These are phyloP conservation scores for Euphorbia lathyris DNA, from an alignment of 345 rosid genomes.

Conservation along the genomic window DNA sequence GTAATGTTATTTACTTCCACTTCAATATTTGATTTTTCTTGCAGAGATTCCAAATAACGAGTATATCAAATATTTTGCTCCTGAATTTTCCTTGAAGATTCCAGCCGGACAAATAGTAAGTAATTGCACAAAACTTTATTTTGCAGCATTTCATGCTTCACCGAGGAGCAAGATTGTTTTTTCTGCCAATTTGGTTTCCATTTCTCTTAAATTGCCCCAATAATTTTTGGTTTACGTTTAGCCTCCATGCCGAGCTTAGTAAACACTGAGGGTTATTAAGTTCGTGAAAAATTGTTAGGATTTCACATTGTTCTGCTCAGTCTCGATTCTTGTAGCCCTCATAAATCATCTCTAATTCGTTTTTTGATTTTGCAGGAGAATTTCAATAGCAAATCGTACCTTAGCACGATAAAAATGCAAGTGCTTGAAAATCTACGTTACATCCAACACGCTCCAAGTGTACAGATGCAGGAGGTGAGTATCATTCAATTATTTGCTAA, in stretches of 20 bases:
- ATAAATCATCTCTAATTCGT: constrained; percentile 3
- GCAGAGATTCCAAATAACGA: constrained; percentile 95
- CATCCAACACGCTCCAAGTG: constrained; percentile 95
- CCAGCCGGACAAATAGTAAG: constrained; percentile 83
- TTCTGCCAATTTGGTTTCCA: neutral
- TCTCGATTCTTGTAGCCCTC: constrained; percentile 3
- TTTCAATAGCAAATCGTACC: constrained; percentile 77
- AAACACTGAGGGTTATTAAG: neutral
- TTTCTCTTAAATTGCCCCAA: neutral
- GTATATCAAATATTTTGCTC: constrained; percentile 80
- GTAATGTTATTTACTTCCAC: neutral
- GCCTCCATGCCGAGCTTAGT: neutral
- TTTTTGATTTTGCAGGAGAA: constrained; percentile 66
- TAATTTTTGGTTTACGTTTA: neutral
- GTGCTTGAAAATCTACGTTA: constrained; percentile 81
- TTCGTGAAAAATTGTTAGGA: neutral
- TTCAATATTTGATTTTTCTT: constrained; percentile 16
- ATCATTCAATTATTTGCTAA: neutral
- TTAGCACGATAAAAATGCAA: constrained; percentile 78
- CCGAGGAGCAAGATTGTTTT: neutral
- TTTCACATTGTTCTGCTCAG: neutral
- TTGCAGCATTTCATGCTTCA: neutral
- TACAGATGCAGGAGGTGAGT: constrained; percentile 95
- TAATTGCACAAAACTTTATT: constrained; percentile 4
- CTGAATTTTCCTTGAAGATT: constrained; percentile 77